Evolutionary conservation across 345 rosid species (phyloP), one percentile per base, ranked within the genome.

Genomic region (Sonneratia caseolaris): DNA sequence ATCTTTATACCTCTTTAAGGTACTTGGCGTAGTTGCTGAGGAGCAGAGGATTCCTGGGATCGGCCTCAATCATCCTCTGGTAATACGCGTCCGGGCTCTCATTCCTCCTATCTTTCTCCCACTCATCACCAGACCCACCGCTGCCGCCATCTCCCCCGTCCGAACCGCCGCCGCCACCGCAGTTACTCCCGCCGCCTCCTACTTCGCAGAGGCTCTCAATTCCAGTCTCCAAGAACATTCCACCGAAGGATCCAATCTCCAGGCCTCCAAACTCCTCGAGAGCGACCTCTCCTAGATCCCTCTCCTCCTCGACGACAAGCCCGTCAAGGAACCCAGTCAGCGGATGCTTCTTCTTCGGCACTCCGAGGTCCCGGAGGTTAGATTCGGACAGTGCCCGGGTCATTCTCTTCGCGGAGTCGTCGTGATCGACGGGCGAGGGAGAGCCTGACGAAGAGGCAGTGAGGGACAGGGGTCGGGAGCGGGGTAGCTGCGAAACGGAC

Each of bases 21-120:
- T 85, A 95, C 74, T 74, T 88, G 2, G 97, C 97, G 71, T 95
- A 95, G 74, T 91, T 91, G 73, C 90, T 77, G 15, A 95, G 93
- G 72, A 95, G 77, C 64, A 95, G 85, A 5, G 89, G 68, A 42
- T 91, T 91, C 72, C 85, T 87, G 66, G 99, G 99, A 81, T 95
- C 82, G 1, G 91, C 96, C 66, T 90, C 90, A 56, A 91, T 87
- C 97, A 95, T 87, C 75, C 76, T 86, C 74, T 74, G 91, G 78
- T 95, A 92, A 61, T 83, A 90, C 71, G 73, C 69, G 49, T 95
- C 97, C 15, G 86, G 84, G 22, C 48, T 57, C 71, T 89, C 82
- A 64, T 68, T 80, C 67, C 81, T 82, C 15, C 75, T 5, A 65
- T 78, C 77, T 1, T 81, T 73, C 37, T 77, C 85, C 87, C 77